Conservation (phyloP, 495 filamentous ascomycete species). For the Parachaetomium inaequale region DNA sequence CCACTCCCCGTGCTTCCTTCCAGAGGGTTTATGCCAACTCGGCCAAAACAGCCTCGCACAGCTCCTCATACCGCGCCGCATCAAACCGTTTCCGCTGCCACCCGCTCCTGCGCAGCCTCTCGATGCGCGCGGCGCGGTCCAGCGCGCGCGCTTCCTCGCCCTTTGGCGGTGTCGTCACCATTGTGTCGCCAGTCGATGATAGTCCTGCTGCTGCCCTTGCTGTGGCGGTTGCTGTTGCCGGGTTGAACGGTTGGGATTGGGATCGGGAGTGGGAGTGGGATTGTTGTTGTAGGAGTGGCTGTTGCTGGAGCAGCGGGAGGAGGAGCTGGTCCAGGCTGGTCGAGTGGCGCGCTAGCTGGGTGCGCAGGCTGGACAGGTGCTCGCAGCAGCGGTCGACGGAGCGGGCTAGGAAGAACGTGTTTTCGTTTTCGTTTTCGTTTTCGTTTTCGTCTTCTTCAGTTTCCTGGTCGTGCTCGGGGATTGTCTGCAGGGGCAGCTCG, state of each 20-base stretch:
- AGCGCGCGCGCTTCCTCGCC: constrained; percentile 30
- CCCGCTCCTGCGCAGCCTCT: constrained; percentile 42
- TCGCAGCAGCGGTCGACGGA: constrained; percentile 43
- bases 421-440: constrained; percentile 1
- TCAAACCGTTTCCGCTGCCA: constrained; percentile 53
- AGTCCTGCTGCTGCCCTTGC: too few species aligned
- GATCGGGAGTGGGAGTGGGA: too few species aligned
- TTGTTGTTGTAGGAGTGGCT: neutral
- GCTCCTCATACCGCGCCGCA: constrained; percentile 42
- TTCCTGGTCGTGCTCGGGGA: constrained; percentile 21
- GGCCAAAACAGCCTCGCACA: constrained; percentile 45
- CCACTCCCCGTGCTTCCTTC: neutral
- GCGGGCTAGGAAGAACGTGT: constrained; percentile 38
- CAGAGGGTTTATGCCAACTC: constrained; percentile 35
- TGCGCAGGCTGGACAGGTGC: constrained; percentile 39
- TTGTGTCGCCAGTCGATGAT: too few species aligned
- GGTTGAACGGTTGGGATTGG: too few species aligned
- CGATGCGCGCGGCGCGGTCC: constrained; percentile 42
- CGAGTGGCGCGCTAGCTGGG: constrained; percentile 41
- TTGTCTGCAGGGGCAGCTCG: constrained; percentile 26
- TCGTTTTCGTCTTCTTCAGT: neutral
- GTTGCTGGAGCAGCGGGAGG: neutral
- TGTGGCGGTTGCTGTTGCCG: neutral
- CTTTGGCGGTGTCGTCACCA: too few species aligned
- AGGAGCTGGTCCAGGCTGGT: constrained; percentile 38